Conservation (phyloP, 2,329 filamentous ascomycete genomes). For the Monosporascus sp. region DNA sequence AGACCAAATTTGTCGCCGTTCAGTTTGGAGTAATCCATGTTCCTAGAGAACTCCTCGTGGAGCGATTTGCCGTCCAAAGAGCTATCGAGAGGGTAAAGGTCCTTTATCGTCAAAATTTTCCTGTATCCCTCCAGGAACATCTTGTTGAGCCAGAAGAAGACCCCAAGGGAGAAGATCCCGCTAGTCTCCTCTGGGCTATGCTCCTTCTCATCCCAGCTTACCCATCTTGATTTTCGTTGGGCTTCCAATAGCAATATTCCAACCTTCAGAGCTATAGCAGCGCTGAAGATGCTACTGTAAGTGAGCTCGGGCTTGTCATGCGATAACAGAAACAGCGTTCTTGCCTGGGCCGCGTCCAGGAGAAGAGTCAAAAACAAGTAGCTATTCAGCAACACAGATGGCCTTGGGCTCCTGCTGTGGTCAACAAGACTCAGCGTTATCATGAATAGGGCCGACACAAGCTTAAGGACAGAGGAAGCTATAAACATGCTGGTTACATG, state of each 20-base stretch:
- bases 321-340: conserved; percentile 36
- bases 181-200: conserved; percentile 33
- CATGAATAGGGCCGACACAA: conserved; percentile 20
- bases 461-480: conserved; percentile 20
- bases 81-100: conserved; percentile 25
- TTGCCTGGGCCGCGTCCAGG: conserved; percentile 36
- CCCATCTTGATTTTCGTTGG: conserved; percentile 32
- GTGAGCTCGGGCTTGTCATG: conserved; percentile 7
- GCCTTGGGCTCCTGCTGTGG: conserved; percentile 22
- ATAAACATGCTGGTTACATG: conserved; percentile 22
- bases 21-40: conserved; percentile 8
- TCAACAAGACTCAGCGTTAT: conserved; percentile 8
- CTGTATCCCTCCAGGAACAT: conserved; percentile 27
- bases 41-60: conserved; percentile 2
- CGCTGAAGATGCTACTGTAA: conserved; percentile 30
- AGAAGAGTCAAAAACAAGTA: conserved; percentile 39
- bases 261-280: conserved; percentile 30
- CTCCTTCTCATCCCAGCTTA: conserved; percentile 30
- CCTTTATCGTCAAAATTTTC: conserved; percentile 24
- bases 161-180: conserved; percentile 24
- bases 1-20: conserved; percentile 21
- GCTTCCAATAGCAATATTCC: conserved; percentile 34
- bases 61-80: conserved; percentile 16
- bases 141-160: conserved; percentile 27
- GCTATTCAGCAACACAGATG: conserved; percentile 36